These are phyloP conservation scores for Boletus tomentosulus DNA, from an alignment of 768 basidiomycete species.

Conservation along the genomic window DNA sequence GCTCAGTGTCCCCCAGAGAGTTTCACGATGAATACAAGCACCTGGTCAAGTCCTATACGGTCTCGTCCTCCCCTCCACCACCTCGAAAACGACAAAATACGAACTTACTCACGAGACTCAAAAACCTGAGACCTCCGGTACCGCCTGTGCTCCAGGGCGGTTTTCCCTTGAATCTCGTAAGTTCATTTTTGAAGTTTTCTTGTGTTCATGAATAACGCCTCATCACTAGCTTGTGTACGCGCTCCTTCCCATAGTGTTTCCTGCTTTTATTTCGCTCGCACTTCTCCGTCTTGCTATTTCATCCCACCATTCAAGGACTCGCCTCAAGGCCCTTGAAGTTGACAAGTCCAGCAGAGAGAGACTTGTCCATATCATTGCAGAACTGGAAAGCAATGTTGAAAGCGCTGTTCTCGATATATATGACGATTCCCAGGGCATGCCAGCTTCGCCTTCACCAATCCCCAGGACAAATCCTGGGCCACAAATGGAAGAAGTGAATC, in stretches of 20 bases:
- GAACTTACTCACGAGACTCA: conserved; percentile 43
- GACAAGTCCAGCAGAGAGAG: conserved; percentile 45
- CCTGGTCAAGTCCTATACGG: conserved; percentile 49
- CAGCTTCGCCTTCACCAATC: conserved; percentile 15
- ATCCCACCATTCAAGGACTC: conserved; percentile 54
- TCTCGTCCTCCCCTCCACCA: conserved; percentile 43
- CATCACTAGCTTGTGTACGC: conserved; percentile 46
- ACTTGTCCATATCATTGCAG: conserved; percentile 53
- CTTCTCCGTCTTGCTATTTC: conserved; percentile 55
- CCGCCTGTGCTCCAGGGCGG: conserved; percentile 55
- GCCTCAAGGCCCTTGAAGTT: conserved; percentile 62
- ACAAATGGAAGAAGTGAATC: not conserved
- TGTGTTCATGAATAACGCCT: conserved; percentile 1
- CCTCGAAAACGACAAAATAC: conserved; percentile 36
- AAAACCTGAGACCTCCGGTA: conserved; percentile 41
- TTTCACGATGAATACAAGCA: conserved; percentile 53
- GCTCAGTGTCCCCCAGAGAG: conserved; percentile 37
- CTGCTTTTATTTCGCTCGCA: conserved; percentile 50
- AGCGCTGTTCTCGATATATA: conserved; percentile 57
- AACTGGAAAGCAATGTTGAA: conserved; percentile 60
- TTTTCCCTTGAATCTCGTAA: conserved; percentile 71
- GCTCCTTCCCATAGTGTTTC: conserved; percentile 62
- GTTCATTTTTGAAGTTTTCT: conserved; percentile 18
- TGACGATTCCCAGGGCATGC: conserved; percentile 37
- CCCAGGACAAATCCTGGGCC: not conserved